Evolutionary conservation across 495 filamentous ascomycete genomes (phyloP).

Genomic region (Penicillium cataractarum): DNA sequence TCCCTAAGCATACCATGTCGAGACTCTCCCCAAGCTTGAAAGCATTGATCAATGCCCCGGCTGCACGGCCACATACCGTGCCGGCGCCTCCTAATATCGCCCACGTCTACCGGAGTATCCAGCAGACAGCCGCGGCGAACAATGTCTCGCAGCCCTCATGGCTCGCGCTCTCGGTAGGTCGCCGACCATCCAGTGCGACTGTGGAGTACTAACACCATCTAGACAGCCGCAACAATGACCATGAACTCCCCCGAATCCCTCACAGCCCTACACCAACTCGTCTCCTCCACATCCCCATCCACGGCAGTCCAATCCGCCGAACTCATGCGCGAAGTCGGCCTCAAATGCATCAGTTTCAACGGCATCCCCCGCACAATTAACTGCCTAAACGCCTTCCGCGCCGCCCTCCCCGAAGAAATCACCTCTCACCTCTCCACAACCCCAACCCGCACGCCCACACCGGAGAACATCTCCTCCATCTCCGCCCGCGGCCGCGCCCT

Average conservation of each 20-base stretch:
- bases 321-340: conserved; percentile 75
- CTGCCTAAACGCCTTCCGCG: conserved; percentile 67
- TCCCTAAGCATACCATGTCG: conserved; percentile 53
- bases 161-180: conserved; percentile 64
- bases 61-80: conserved; percentile 66
- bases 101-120: conserved; percentile 62
- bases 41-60: conserved; percentile 68
- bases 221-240: conserved; percentile 75
- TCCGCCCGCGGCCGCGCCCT: conserved; percentile 59
- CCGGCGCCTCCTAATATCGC: conserved; percentile 63
- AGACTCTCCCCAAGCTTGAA: conserved; percentile 70
- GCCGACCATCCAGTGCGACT: neutral
- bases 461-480: conserved; percentile 54
- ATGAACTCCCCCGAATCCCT: conserved; percentile 74
- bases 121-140: conserved; percentile 53
- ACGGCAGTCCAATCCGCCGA: conserved; percentile 62
- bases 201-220: too few relatives aligned
- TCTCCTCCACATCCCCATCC: conserved; percentile 38
- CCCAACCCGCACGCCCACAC: conserved; percentile 24
- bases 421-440: conserved; percentile 22
- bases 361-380: conserved; percentile 83
- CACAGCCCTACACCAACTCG: conserved; percentile 54
- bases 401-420: conserved; percentile 49
- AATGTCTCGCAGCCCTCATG: conserved; percentile 63
- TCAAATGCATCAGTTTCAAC: conserved; percentile 86